Conservation (phyloP, 2,329 filamentous ascomycete species). For the Graphium sp. region DNA sequence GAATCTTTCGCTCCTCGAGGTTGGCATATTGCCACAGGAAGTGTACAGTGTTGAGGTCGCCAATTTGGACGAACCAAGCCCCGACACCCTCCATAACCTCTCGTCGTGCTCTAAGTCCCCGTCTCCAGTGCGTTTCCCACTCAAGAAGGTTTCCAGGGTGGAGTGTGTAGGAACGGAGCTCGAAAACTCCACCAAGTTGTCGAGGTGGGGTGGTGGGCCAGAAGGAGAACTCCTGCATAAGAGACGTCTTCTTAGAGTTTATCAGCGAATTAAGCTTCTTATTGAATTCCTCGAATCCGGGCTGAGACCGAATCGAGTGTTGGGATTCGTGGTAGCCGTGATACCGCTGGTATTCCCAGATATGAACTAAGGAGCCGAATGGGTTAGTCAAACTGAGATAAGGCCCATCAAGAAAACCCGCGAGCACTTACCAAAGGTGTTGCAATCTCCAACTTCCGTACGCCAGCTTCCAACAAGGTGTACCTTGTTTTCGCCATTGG, state of each 20-base stretch:
- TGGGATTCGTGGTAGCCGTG: constrained; percentile 88
- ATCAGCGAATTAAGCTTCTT: constrained; percentile 74
- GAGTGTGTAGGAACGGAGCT: constrained; percentile 89
- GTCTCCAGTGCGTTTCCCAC: constrained; percentile 97
- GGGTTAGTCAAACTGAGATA: background rate
- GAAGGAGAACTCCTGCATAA: constrained; percentile 99
- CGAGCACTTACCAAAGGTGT: constrained; percentile 66
- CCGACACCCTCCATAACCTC: constrained; percentile 98
- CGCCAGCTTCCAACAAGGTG: constrained; percentile 96
- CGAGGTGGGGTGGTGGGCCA: constrained; percentile 93
- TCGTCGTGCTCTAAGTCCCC: constrained; percentile 73
- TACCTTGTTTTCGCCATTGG: constrained; percentile 75
- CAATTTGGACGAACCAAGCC: constrained; percentile 97
- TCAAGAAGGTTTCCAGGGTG: constrained; percentile 92
- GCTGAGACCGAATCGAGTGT: constrained; percentile 66
- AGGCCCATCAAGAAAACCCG: background rate
- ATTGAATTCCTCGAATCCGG: constrained; percentile 73
- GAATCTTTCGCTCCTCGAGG: constrained; percentile 77
- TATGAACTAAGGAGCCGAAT: constrained; percentile 53
- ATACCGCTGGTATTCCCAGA: constrained; percentile 99
- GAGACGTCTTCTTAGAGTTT: constrained; percentile 64
- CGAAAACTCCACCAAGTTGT: constrained; percentile 80
- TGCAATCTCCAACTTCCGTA: constrained; percentile 91
- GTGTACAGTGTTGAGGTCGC: constrained; percentile 92
- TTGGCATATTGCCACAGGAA: constrained; percentile 98